Evolutionary conservation across 2,329 filamentous ascomycete genomes (phyloP).

Genomic region (Clarireedia sp.): DNA sequence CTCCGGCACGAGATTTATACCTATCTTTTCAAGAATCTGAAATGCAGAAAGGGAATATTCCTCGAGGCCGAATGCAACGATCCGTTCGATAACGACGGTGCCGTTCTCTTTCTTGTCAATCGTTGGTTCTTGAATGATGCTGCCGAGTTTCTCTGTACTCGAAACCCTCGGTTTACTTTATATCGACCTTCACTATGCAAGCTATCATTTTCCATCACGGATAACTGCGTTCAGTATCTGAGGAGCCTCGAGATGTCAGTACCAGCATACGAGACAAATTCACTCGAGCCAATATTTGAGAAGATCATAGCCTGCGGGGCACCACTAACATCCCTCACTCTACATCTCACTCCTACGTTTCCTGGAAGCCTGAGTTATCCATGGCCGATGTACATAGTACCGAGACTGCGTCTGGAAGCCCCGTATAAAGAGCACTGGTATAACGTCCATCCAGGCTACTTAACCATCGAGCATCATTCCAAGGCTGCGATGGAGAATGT

Average conservation of each 20-base stretch:
- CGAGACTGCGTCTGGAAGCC: background rate
- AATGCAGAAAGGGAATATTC: slow-evolving; percentile 5
- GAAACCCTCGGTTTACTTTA: slow-evolving; percentile 7
- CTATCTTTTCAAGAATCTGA: slow-evolving; percentile 7
- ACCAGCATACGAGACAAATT: background rate
- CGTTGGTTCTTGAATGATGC: slow-evolving; percentile 3
- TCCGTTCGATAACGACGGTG: background rate
- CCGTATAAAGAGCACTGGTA: slow-evolving; percentile 5
- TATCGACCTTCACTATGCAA: slow-evolving; percentile 6
- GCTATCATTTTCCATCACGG: slow-evolving; percentile 1
- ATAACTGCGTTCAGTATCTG: slow-evolving; percentile 3
- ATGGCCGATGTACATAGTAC: slow-evolving; percentile 7
- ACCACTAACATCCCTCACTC: background rate
- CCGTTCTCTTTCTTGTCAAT: slow-evolving; percentile 3
- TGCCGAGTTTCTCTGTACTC: slow-evolving; percentile 4
- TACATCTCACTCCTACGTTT: slow-evolving; percentile 4
- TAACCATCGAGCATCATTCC: slow-evolving; percentile 3
- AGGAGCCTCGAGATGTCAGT: slow-evolving; percentile 5
- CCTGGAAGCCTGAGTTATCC: slow-evolving; percentile 2
- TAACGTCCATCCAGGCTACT: slow-evolving; percentile 4
- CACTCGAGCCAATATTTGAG: slow-evolving; percentile 2
- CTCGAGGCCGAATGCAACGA: slow-evolving; percentile 5
- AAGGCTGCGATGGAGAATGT: slow-evolving; percentile 5
- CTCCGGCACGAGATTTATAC: slow-evolving; percentile 5
- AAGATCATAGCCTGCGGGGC: slow-evolving; percentile 1